Base-by-base conservation (phyloP, 768 basidiomycete species). In the Hygrophorus russula region DNA sequence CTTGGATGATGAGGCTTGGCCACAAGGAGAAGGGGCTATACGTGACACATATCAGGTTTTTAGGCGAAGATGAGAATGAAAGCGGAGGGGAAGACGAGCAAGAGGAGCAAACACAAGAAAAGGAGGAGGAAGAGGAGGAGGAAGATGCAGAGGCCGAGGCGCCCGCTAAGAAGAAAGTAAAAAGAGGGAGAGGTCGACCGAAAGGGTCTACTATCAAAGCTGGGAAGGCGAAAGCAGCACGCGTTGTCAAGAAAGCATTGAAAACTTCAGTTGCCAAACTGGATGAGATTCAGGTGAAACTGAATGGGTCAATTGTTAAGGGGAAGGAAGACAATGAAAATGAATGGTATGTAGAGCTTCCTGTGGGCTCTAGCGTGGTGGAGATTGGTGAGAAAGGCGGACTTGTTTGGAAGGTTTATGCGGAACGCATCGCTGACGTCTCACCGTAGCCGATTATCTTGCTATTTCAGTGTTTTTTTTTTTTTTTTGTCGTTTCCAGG, bases 1-100 rank as follows among this genome's bases (percentile, higher is more conserved):
- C 62, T 29, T 89, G 87, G 87, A 74, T 76, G 3, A 63, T 86
- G 57, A 69, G 78, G 37, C 66, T 88, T 28, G 64, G 66, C 8
- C 63, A 65, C 1, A 70, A 67, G 7, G 87, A 89, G 54, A 69
- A 69, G 2, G 68, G 66, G 2, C 41, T 89, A 13, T 58, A 69
- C 45, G 56, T 89, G 30, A 64, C 63, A 35, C 69, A 75, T 43
- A 62, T 85, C 38, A 61, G 59, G 15, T 80, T 80, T 43, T 49
- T 76, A 42, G 66, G 72, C 10, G 76, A 76, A 14, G 82, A 80
- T 10, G 77, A 71, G 28, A 75, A 74, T 19, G 73, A 70, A 42
- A 74, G 72, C 29, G 75, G 70, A 15, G 72, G 67, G 14, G 78
- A 75, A n/a, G 71, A 70, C 11, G 71, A 67, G 11, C 61, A 56